Conservation (phyloP, 2,329 filamentous ascomycete genomes). For the Penicillium sp. region DNA sequence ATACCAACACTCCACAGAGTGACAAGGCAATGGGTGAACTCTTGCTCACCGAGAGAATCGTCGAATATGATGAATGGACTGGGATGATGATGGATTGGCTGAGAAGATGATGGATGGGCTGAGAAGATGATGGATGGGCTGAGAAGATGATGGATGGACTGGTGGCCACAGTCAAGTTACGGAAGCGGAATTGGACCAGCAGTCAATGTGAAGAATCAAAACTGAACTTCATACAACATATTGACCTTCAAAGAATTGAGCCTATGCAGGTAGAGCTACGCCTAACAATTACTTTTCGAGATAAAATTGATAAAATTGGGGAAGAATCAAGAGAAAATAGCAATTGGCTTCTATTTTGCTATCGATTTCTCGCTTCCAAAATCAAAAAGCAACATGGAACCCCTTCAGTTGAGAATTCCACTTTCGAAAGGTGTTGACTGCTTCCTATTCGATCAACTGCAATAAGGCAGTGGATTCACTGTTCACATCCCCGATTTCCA, state of each 20-base stretch:
- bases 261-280: neutral
- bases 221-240: neutral
- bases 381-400: neutral
- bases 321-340: neutral
- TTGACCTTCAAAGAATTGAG: neutral
- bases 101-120: neutral
- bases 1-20: neutral
- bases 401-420: neutral
- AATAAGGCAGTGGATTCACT: neutral
- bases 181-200: neutral
- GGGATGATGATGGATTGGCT: neutral
- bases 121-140: neutral
- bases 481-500: neutral
- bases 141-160: neutral
- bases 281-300: neutral
- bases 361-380: neutral
- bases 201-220: neutral
- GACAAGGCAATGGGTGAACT: neutral
- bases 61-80: neutral
- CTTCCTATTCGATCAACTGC: neutral
- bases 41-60: neutral
- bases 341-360: neutral
- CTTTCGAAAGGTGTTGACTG: neutral
- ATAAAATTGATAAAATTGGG: neutral
- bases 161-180: too few species aligned